A percentile compares a stretch with the other conserved stretches of the same genome.
Conservation (phyloP, 2,329 filamentous ascomycete genomes). For the Juglanconis oblonga region DNA sequence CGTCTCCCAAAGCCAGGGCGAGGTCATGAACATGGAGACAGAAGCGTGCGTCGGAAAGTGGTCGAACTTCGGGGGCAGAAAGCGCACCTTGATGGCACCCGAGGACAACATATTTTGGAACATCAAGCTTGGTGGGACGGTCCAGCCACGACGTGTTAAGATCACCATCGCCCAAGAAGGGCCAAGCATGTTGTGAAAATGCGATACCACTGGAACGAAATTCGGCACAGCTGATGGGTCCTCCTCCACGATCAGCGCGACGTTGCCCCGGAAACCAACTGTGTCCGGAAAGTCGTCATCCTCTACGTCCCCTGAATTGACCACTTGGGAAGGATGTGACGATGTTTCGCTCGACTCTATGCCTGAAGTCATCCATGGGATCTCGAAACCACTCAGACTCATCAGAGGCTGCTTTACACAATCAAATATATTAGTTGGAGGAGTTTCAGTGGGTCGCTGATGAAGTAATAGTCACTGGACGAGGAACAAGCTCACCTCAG, state of each 20-base stretch:
- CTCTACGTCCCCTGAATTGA: neutral
- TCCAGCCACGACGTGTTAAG: constrained; percentile 4
- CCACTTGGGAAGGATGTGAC: neutral
- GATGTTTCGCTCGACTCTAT: neutral
- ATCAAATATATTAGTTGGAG: neutral
- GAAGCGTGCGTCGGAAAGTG: constrained; percentile 29
- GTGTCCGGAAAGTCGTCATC: neutral
- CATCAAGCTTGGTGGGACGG: neutral
- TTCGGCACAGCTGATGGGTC: constrained; percentile 4
- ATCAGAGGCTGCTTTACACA: neutral
- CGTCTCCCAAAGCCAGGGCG: constrained; percentile 35
- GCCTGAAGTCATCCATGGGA: neutral
- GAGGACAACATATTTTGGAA: constrained; percentile 20
- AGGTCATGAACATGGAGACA: constrained; percentile 35
- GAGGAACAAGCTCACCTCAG: neutral
- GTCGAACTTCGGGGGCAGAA: constrained; percentile 30
- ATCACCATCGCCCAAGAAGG: constrained; percentile 7
- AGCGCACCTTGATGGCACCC: constrained; percentile 33
- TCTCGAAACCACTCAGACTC: neutral
- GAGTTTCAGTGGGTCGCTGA: neutral
- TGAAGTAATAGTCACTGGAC: neutral
- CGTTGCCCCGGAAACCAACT: neutral
- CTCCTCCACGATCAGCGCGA: constrained; percentile 10
- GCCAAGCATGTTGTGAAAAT: constrained; percentile 8
- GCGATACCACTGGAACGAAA: constrained; percentile 4